Evolutionary conservation across 441 rosid genomes (phyloP), one percentile per base, ranked within the genome.

Genomic region (Populus hybrid): DNA sequence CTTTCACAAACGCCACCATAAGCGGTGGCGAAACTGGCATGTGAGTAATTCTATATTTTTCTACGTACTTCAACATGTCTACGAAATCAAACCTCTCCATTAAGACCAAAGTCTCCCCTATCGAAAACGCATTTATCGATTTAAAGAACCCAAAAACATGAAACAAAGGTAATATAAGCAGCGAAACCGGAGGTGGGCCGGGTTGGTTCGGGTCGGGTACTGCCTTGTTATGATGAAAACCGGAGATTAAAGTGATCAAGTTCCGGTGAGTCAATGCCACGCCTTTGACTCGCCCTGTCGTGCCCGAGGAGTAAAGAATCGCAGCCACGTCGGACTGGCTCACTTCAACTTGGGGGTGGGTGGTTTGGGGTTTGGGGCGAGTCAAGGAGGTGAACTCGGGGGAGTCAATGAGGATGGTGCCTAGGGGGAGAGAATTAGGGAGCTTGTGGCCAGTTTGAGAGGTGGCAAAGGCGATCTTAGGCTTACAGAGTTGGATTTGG

Each of bases 21-120:
- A 95, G 78, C 66, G 98, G 98, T 35, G 97, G 99, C 16, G 97
- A 90, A 6, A 91, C 97, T 68, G 97, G 95, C 90, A 92, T 86
- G 79, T 71, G 82, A 11, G 82, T 86, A 28, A 95, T 80, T 79
- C 82, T 85, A 78, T 91, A 90, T 83, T 80, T 88, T 85, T 91
- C 92, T 19, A 93, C 84, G 0, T 89, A 86, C 77, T 66, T 85
- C 42, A 93, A 67, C 98, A 93, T 91, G 66, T 78, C 86, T 74
- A 79, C 91, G 35, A 93, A 83, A 32, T 93, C 92, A 28, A 93
- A 95, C 81, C 90, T 92, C 80, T 88, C 90, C 79, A 85, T 80
- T 71, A 93, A 78, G 67, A 95, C 94, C 76, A 87, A 50, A 9
- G 90, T 89, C 75, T 89, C 91, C 21, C 95, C 93, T 21, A 82